Percentiles rank a stretch among this genome's conserved stretches.
phyloP scores from a whole-genome alignment of 2,329 filamentous ascomycete species.

The Aureobasidium pullulans region DNA sequence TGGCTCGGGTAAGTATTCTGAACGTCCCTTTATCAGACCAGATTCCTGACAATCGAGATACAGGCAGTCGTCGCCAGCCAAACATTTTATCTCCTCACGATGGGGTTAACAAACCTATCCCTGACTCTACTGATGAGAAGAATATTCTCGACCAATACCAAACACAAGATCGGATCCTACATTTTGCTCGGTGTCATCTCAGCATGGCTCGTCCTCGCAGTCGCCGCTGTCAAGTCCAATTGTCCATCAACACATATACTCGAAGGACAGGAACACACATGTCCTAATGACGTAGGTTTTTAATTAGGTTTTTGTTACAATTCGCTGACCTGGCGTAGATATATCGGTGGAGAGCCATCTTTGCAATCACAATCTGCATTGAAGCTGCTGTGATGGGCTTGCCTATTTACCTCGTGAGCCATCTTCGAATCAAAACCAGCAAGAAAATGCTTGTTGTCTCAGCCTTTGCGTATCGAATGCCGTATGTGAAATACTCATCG shows the following conservation, averaged over 20 bases:
- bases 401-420: constrained; percentile 21
- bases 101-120: constrained; percentile 23
- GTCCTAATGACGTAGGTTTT: background rate
- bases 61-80: constrained; percentile 21
- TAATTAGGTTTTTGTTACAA: background rate
- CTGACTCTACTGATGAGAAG: constrained; percentile 26
- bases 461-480: constrained; percentile 23
- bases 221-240: constrained; percentile 21
- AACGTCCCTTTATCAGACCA: background rate
- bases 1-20: background rate
- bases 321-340: constrained; percentile 11
- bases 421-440: constrained; percentile 23
- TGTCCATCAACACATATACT: constrained; percentile 16
- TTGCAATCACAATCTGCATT: constrained; percentile 21
- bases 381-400: constrained; percentile 22
- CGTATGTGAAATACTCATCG: constrained; percentile 14
- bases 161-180: constrained; percentile 18
- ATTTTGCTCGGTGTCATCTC: constrained; percentile 17
- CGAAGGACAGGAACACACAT: constrained; percentile 16
- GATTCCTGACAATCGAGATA: no score
- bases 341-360: constrained; percentile 22
- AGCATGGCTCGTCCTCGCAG: constrained; percentile 18
- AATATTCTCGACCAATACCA: constrained; percentile 18
- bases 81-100: constrained; percentile 22
- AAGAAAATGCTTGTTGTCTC: constrained; percentile 24